Percentiles rank a stretch among this genome's conserved stretches.
phyloP scores from a whole-genome alignment of 2,329 filamentous ascomycete species.

The Furcasterigmium furcatum region DNA sequence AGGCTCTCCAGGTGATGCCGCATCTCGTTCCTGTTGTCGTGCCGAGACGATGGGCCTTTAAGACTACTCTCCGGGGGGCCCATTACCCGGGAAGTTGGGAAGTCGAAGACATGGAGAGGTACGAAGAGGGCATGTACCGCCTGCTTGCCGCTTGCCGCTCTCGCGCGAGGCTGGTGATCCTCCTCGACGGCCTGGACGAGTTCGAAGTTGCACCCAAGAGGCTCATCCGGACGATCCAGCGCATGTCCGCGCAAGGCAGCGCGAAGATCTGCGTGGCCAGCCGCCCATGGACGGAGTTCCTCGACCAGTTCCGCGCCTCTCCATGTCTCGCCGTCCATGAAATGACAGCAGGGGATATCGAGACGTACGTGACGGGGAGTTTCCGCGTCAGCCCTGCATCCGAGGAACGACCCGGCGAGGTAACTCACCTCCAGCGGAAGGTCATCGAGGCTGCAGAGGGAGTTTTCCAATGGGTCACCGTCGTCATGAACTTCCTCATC shows the following conservation, averaged over 20 bases:
- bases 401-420: neutral
- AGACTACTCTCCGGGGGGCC: neutral
- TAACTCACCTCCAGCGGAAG: neutral
- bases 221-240: neutral
- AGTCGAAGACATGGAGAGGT: neutral
- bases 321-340: neutral
- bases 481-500: neutral
- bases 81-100: neutral
- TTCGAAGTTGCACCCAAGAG: neutral
- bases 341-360: neutral
- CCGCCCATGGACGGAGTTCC: neutral
- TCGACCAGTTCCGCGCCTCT: neutral
- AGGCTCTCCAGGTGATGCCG: neutral
- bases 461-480: neutral
- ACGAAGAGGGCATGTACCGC: neutral
- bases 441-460: neutral
- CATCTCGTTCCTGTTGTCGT: neutral
- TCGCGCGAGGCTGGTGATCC: neutral
- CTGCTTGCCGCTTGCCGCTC: neutral
- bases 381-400: neutral
- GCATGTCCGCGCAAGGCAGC: neutral
- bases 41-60: neutral
- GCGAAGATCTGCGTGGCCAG: neutral
- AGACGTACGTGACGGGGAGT: neutral
- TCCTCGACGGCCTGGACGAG: neutral